Conservation (phyloP, 805 yeast species). For the Ogataea haglerorum region DNA sequence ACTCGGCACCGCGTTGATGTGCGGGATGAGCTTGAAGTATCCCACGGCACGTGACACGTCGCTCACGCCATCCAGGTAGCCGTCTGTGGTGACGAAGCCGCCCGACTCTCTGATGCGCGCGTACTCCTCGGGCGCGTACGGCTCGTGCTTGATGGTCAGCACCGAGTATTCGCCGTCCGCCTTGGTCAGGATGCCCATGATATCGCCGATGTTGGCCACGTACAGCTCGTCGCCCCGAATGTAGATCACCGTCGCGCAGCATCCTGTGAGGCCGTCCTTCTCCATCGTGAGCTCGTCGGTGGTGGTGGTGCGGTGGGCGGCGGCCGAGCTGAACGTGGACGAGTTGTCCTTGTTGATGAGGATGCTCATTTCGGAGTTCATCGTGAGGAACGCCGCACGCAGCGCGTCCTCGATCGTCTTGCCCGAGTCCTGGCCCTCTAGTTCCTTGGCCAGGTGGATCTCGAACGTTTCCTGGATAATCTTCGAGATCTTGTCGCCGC, state of each 20-base stretch:
- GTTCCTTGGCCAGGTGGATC: slow-evolving; percentile 62
- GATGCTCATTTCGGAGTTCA: slow-evolving; percentile 80
- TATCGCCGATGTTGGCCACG: slow-evolving; percentile 89
- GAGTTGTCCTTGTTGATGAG: slow-evolving; percentile 44
- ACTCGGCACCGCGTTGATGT: slow-evolving; percentile 84
- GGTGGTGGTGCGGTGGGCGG: slow-evolving; percentile 51
- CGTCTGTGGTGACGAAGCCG: slow-evolving; percentile 83
- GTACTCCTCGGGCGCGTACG: slow-evolving; percentile 71
- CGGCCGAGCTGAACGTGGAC: slow-evolving; percentile 40
- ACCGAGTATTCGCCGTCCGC: slow-evolving; percentile 77
- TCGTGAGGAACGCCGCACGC: slow-evolving; percentile 71
- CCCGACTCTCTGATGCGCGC: slow-evolving; percentile 89
- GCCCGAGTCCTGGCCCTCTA: slow-evolving; percentile 39
- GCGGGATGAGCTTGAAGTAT: slow-evolving; percentile 79
- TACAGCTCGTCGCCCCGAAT: slow-evolving; percentile 66
- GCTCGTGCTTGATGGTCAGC: slow-evolving; percentile 78
- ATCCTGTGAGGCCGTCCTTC: slow-evolving; percentile 75
- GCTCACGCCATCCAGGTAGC: slow-evolving; percentile 77
- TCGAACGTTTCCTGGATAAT: slow-evolving; percentile 72
- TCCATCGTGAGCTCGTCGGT: slow-evolving; percentile 54
- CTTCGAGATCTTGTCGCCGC: slow-evolving; percentile 66
- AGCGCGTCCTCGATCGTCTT: slow-evolving; percentile 69
- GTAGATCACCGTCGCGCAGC: slow-evolving; percentile 79
- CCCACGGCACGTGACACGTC: slow-evolving; percentile 92
- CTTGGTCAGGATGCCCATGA: slow-evolving; percentile 73